Percentiles rank a stretch among this genome's conserved stretches.
Evolutionary conservation across 805 yeast genomes (phyloP).

Genomic region (Starmerella apicola): DNA sequence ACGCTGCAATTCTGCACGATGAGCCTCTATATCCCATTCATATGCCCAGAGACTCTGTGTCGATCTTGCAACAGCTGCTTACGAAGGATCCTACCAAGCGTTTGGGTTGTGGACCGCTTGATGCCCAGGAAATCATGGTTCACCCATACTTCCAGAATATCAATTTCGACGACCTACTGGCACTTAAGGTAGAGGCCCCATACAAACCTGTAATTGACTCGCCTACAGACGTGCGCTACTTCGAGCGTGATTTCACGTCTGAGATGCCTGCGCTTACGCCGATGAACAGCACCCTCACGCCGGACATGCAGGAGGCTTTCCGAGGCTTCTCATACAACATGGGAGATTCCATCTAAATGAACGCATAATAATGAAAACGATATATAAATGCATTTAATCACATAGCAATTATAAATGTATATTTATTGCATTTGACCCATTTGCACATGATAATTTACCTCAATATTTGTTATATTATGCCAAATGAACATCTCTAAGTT

Average conservation of each 20-base stretch:
- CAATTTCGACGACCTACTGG: conserved; percentile 73
- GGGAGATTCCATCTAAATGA: conserved; percentile 22
- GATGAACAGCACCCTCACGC: conserved; percentile 72
- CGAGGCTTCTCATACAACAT: conserved; percentile 77
- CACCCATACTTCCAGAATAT: conserved; percentile 89
- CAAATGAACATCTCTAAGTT: too few relatives aligned
- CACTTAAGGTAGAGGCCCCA: conserved; percentile 69
- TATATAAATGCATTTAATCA: not conserved
- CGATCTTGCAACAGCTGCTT: conserved; percentile 77
- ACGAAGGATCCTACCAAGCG: conserved; percentile 80
- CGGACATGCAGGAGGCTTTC: conserved; percentile 89
- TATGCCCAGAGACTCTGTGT: conserved; percentile 94
- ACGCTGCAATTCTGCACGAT: conserved; percentile 90
- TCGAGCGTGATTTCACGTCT: conserved; percentile 87
- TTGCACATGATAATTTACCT: not conserved
- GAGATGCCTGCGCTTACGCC: conserved; percentile 94
- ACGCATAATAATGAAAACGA: too few relatives aligned
- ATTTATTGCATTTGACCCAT: not conserved
- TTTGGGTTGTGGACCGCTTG: conserved; percentile 75
- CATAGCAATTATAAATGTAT: not conserved
- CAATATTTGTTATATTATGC: not conserved
- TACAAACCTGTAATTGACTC: conserved; percentile 76
- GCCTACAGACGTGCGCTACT: conserved; percentile 83
- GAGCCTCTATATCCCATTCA: conserved; percentile 94
- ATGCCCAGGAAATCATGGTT: conserved; percentile 87